Conservation (phyloP, 495 filamentous ascomycete genomes). For the Podospora pseudocomata region DNA sequence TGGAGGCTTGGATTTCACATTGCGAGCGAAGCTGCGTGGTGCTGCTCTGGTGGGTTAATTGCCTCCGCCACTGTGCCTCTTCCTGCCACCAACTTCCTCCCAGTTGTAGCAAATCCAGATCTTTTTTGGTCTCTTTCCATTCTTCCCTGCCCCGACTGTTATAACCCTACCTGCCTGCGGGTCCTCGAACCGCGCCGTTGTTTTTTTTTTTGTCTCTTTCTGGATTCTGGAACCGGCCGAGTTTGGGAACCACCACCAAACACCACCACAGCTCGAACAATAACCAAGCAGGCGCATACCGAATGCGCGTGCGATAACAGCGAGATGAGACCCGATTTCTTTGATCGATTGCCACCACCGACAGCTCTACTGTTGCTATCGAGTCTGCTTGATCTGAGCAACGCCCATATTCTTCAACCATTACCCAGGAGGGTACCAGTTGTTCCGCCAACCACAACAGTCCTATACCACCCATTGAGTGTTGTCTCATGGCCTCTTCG, state of each 20-base stretch:
- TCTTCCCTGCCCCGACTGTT: not conserved
- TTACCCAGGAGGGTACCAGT: conserved; percentile 18
- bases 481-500: conserved; percentile 42
- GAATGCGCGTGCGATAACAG: conserved; percentile 19
- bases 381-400: conserved; percentile 31
- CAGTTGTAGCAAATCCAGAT: not conserved
- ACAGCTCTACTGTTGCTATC: conserved; percentile 42
- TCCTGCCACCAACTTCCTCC: conserved; percentile 6
- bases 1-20: not conserved
- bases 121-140: not conserved
- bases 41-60: conserved; percentile 3
- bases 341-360: conserved; percentile 40
- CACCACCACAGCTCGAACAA: conserved; percentile 5
- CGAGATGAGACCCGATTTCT: conserved; percentile 35
- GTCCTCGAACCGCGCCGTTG: not conserved
- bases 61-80: conserved; percentile 12
- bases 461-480: conserved; percentile 39
- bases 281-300: conserved; percentile 1
- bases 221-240: not conserved
- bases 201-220: not conserved
- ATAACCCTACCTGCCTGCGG: not conserved
- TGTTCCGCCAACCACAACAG: conserved; percentile 34
- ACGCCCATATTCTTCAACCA: conserved; percentile 35
- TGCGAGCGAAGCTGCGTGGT: not conserved
- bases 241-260: not conserved